These are phyloP conservation scores for Coprinellus micaceus DNA, from an alignment of 768 basidiomycete genomes.

Conservation along the genomic window DNA sequence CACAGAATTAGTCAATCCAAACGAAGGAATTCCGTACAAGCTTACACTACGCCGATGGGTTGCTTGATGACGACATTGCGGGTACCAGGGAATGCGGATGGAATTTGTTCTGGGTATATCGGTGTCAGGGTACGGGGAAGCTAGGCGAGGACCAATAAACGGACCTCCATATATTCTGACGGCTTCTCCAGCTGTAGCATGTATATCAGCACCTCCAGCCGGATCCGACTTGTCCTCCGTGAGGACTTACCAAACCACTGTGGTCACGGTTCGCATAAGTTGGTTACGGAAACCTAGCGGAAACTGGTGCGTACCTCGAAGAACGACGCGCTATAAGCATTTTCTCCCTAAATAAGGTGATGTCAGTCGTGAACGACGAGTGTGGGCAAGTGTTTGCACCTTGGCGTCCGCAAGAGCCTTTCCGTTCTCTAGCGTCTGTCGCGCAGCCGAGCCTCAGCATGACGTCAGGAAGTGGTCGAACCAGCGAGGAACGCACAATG, in stretches of 20 bases:
- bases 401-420: slow-evolving; percentile 84
- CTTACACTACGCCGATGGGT: slow-evolving; percentile 66
- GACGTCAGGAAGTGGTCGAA: slow-evolving; percentile 18
- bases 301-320: slow-evolving; percentile 54
- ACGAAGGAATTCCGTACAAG: not conserved
- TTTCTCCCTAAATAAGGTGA: slow-evolving; percentile 58
- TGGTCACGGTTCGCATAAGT: not conserved
- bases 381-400: slow-evolving; percentile 33
- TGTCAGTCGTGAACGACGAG: not conserved
- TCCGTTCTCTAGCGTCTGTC: slow-evolving; percentile 91
- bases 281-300: not conserved
- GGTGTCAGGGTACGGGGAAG: not conserved
- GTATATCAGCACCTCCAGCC: too few species aligned
- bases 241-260: slow-evolving; percentile 77
- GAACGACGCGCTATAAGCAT: slow-evolving; percentile 80
- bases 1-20: not conserved
- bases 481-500: slow-evolving; percentile 52
- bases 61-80: slow-evolving; percentile 93
- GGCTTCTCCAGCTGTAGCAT: slow-evolving; percentile 76
- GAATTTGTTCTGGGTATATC: slow-evolving; percentile 64
- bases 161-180: slow-evolving; percentile 86
- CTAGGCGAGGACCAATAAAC: slow-evolving; percentile 13
- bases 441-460: slow-evolving; percentile 15
- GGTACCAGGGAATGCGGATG: slow-evolving; percentile 60
- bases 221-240: slow-evolving; percentile 1